phyloP scores from a whole-genome alignment of 805 yeast species.

The Myxozyma neotropica region DNA sequence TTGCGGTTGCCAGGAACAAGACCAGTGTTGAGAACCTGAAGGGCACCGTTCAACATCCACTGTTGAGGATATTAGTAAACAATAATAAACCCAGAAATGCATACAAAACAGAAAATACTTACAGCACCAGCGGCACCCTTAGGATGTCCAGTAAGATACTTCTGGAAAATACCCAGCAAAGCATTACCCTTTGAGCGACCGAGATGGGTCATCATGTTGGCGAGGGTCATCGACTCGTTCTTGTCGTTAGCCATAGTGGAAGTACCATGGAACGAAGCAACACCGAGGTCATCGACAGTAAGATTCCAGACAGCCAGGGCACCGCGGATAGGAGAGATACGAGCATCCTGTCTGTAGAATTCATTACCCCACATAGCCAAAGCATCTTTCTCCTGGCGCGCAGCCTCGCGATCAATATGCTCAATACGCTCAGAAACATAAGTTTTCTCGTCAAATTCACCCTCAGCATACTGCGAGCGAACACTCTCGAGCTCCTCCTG shows the following conservation, averaged over 20 bases:
- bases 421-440: constrained; percentile 82
- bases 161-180: constrained; percentile 97
- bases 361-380: constrained; percentile 94
- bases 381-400: constrained; percentile 82
- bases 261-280: constrained; percentile 99
- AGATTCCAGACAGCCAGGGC: constrained; percentile 92
- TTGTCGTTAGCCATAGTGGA: constrained; percentile 98
- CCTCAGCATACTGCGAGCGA: constrained; percentile 44
- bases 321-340: constrained; percentile 96
- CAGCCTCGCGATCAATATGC: constrained; percentile 82
- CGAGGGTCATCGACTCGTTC: constrained; percentile 92
- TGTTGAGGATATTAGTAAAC: constrained; percentile 5
- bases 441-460: constrained; percentile 49
- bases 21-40: constrained; percentile 90
- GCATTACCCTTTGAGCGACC: constrained; percentile 99
- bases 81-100: neutral
- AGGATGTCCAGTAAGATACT: constrained; percentile 98
- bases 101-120: constrained; percentile 5
- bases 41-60: constrained; percentile 99
- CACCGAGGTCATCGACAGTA: constrained; percentile 92
- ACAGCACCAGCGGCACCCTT: constrained; percentile 99
- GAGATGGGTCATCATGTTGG: constrained; percentile 89
- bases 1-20: constrained; percentile 98
- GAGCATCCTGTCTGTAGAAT: constrained; percentile 85
- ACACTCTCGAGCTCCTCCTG: constrained; percentile 67